Evolutionary conservation across 495 filamentous ascomycete species (phyloP).

Genomic region (Entonaema liquescens): DNA sequence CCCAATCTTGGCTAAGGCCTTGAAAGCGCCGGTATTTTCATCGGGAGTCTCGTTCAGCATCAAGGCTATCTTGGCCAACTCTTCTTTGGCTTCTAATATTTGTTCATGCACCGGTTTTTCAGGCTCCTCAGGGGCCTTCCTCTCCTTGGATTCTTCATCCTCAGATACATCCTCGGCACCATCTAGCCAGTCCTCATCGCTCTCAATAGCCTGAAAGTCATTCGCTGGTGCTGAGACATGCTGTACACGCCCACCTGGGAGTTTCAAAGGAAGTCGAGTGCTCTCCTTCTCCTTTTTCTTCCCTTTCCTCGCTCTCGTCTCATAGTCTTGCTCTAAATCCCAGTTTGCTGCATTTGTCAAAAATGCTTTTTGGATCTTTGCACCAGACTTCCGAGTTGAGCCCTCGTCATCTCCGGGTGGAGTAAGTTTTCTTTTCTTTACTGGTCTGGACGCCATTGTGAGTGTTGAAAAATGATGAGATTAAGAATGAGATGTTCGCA

Average conservation of each 20-base stretch:
- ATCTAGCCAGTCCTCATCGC: slow-evolving; percentile 64
- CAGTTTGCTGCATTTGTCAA: slow-evolving; percentile 65
- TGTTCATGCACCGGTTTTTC: slow-evolving; percentile 77
- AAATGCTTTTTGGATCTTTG: slow-evolving; percentile 55
- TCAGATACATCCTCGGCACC: slow-evolving; percentile 53
- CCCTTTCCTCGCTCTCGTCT: slow-evolving; percentile 75
- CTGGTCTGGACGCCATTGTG: slow-evolving; percentile 52
- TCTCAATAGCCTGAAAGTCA: slow-evolving; percentile 58
- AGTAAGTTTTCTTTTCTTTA: slow-evolving; percentile 57
- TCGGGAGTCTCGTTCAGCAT: slow-evolving; percentile 92
- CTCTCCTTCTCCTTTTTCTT: slow-evolving; percentile 75
- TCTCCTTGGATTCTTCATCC: slow-evolving; percentile 45
- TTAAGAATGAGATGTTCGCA: slow-evolving; percentile 1
- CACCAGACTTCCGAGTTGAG: slow-evolving; percentile 29
- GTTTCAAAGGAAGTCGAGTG: slow-evolving; percentile 85
- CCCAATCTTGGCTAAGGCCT: slow-evolving; percentile 77
- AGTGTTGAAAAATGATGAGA: slow-evolving; percentile 4
- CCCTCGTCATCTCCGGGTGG: slow-evolving; percentile 49
- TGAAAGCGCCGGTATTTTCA: slow-evolving; percentile 82
- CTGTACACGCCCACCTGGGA: slow-evolving; percentile 74
- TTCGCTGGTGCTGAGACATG: slow-evolving; percentile 54
- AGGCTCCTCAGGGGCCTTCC: slow-evolving; percentile 56
- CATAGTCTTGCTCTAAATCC: slow-evolving; percentile 93
- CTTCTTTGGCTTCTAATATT: slow-evolving; percentile 88
- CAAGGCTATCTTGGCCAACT: slow-evolving; percentile 82